These are phyloP conservation scores for Mikania micrantha DNA, from an alignment of 129 eudicot species.

Conservation along the genomic window DNA sequence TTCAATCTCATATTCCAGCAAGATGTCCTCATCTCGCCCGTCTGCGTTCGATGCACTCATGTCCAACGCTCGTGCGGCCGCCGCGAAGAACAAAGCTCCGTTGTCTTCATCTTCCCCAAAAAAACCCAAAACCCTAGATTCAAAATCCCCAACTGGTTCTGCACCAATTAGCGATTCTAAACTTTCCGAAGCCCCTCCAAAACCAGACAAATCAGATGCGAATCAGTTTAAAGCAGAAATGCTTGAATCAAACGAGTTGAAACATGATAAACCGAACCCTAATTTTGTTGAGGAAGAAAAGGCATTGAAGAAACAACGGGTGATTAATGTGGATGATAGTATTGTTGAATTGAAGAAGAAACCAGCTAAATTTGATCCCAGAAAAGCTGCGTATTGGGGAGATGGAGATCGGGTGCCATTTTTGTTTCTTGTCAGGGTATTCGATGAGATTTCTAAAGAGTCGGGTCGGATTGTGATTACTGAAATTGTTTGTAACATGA, in stretches of 20 bases:
- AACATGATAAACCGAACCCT: slow-evolving; percentile 9
- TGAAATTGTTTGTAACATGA: slow-evolving; percentile 76
- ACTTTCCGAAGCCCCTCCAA: neutral
- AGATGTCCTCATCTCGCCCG: slow-evolving; percentile 56
- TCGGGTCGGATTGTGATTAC: slow-evolving; percentile 80
- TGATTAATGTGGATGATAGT: slow-evolving; percentile 57
- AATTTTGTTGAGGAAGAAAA: slow-evolving; percentile 1
- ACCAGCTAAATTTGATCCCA: slow-evolving; percentile 48
- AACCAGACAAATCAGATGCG: neutral
- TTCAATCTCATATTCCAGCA: slow-evolving; percentile 2
- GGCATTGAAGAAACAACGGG: slow-evolving; percentile 19
- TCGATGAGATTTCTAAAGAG: slow-evolving; percentile 62
- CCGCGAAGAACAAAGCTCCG: slow-evolving; percentile 32
- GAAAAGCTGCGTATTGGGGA: slow-evolving; percentile 78
- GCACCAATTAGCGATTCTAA: slow-evolving; percentile 17
- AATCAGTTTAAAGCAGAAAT: slow-evolving; percentile 5
- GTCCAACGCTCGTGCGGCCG: slow-evolving; percentile 60
- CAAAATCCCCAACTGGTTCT: slow-evolving; percentile 20
- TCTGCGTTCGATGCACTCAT: slow-evolving; percentile 81
- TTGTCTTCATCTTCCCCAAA: slow-evolving; percentile 47
- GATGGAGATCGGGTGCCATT: slow-evolving; percentile 81
- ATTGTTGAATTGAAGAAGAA: slow-evolving; percentile 53
- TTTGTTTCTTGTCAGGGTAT: slow-evolving; percentile 61
- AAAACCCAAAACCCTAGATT: slow-evolving; percentile 57
- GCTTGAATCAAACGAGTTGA: neutral